Evolutionary conservation across 2,329 filamentous ascomycete species (phyloP).

Genomic region (Verticillium dahliae): DNA sequence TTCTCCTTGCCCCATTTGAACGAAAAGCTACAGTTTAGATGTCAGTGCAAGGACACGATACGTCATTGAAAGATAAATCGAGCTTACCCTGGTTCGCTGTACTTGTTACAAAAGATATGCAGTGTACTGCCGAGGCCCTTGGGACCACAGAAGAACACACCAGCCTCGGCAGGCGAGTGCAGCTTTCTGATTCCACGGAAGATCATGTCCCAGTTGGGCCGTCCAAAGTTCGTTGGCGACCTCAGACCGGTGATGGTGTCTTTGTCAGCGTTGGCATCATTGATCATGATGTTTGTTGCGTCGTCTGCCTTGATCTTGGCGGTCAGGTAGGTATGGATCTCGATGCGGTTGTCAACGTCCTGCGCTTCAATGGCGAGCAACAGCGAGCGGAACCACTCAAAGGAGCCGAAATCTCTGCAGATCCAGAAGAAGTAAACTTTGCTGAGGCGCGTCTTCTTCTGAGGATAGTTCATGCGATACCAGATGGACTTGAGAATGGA

Average conservation of each 20-base stretch:
- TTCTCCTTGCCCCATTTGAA: conserved; percentile 67
- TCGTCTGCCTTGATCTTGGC: conserved; percentile 82
- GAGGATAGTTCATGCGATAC: conserved; percentile 87
- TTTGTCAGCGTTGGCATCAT: conserved; percentile 77
- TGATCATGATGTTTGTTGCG: conserved; percentile 89
- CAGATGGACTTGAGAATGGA: conserved; percentile 87
- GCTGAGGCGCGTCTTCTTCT: conserved; percentile 68
- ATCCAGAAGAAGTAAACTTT: conserved; percentile 96
- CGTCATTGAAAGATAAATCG: neutral
- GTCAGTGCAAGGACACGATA: conserved; percentile 12
- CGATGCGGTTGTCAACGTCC: conserved; percentile 76
- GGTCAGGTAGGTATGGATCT: conserved; percentile 84
- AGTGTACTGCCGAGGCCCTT: conserved; percentile 71
- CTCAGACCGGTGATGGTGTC: conserved; percentile 79
- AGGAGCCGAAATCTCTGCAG: conserved; percentile 79
- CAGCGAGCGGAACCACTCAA: conserved; percentile 84
- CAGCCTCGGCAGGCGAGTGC: conserved; percentile 64
- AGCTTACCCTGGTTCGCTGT: conserved; percentile 71
- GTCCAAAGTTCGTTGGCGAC: conserved; percentile 77
- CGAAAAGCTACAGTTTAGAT: conserved; percentile 40
- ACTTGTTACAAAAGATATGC: conserved; percentile 83
- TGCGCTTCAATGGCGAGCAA: conserved; percentile 81
- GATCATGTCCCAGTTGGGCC: conserved; percentile 87
- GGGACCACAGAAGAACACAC: conserved; percentile 81
- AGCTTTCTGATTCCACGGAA: conserved; percentile 79